Conservation (phyloP, 2,329 filamentous ascomycete genomes). For the Ophiostoma montium region DNA sequence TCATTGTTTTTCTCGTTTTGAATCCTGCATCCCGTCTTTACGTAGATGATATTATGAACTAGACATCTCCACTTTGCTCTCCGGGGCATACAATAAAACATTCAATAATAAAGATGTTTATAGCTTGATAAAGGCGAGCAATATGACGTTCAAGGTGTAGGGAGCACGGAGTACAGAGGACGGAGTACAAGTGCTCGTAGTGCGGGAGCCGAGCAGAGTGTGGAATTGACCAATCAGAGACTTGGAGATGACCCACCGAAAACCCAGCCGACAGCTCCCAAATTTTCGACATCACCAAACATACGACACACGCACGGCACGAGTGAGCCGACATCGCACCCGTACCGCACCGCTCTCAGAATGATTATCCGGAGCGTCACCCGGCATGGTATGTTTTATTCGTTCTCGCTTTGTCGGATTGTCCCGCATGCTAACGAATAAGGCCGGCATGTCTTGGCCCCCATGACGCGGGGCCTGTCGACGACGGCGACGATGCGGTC, state of each 20-base stretch:
- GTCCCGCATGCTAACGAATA: constrained; percentile 20
- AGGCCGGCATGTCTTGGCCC: constrained; percentile 20
- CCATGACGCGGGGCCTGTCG: constrained; percentile 15
- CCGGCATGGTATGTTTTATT: constrained; percentile 35
- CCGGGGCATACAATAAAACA: not conserved
- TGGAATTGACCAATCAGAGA: not conserved
- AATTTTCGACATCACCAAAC: not conserved
- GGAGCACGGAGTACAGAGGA: too few species aligned
- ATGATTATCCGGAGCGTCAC: constrained; percentile 44
- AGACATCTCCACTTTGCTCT: constrained; percentile 7
- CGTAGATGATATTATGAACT: not conserved
- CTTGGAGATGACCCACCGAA: not conserved
- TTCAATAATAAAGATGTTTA: not conserved
- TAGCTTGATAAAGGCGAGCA: too few species aligned
- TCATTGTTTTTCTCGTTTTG: not conserved
- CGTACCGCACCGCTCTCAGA: constrained; percentile 15
- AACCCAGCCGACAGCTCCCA: not conserved
- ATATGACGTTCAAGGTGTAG: too few species aligned
- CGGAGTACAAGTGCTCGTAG: too few species aligned
- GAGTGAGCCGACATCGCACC: not conserved
- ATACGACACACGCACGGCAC: not conserved
- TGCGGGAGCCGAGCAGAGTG: too few species aligned
- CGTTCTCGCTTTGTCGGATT: not conserved
- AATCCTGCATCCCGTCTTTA: not conserved
- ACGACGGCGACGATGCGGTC: constrained; percentile 14